Evolutionary conservation across 1,284 basidiomycete genomes (phyloP).

Genomic region (Salmacisia buchloeana): DNA sequence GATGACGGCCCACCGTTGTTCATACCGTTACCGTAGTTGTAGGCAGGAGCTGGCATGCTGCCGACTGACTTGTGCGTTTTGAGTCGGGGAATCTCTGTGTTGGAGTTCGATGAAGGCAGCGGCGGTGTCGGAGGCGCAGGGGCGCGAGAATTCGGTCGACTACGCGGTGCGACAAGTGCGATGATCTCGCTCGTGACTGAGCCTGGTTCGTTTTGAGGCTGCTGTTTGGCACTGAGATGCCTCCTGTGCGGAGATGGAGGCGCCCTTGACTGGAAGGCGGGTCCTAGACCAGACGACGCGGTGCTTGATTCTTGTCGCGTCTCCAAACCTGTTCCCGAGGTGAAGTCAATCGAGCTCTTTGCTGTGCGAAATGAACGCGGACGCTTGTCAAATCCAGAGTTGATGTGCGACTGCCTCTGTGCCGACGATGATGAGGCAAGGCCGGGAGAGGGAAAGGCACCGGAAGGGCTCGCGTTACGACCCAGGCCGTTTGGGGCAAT

Average conservation of each 20-base stretch:
- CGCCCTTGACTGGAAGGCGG: too few species aligned
- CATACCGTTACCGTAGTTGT: background rate
- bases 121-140: background rate
- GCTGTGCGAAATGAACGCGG: too few species aligned
- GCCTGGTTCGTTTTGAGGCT: background rate
- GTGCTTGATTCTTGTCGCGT: too few species aligned
- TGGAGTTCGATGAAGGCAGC: too few species aligned
- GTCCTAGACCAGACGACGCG: too few species aligned
- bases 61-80: conserved; percentile 1
- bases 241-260: too few species aligned
- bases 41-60: background rate
- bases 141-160: background rate
- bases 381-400: background rate
- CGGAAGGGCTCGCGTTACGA: too few species aligned
- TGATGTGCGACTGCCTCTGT: background rate
- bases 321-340: too few species aligned
- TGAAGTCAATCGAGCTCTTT: too few species aligned
- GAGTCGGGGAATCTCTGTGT: background rate
- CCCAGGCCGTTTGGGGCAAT: too few species aligned
- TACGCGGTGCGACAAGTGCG: background rate
- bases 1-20: background rate
- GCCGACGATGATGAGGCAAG: background rate
- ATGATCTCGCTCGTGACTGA: conserved; percentile 1
- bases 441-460: too few species aligned
- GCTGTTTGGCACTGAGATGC: too few species aligned